A percentile compares a stretch with the other conserved stretches of the same genome.
phyloP scores from a whole-genome alignment of 768 basidiomycete species.

The Leccinellum rugosiceps region DNA sequence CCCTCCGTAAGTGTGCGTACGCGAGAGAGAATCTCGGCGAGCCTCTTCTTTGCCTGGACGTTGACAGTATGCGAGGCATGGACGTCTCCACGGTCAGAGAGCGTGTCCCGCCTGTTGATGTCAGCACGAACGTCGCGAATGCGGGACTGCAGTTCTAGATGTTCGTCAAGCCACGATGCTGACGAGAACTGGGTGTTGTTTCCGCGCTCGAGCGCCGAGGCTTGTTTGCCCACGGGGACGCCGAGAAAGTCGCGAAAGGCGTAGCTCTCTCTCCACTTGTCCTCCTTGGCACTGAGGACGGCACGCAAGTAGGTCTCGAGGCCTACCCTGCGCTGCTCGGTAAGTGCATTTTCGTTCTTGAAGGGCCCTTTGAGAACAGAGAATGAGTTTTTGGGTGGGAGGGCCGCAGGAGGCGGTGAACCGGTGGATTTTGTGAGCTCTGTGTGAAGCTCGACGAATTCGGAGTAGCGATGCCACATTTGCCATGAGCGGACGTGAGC shows the following conservation, averaged over 20 bases:
- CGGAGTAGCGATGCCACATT: constrained; percentile 92
- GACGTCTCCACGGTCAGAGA: constrained; percentile 72
- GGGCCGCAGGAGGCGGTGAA: constrained; percentile 69
- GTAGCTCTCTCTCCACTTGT: constrained; percentile 75
- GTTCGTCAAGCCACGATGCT: constrained; percentile 88
- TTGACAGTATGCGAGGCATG: constrained; percentile 73
- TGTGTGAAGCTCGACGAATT: constrained; percentile 84
- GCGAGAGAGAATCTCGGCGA: constrained; percentile 74
- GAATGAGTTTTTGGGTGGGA: constrained; percentile 84
- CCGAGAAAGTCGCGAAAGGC: constrained; percentile 87
- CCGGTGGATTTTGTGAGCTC: constrained; percentile 80
- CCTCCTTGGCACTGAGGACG: constrained; percentile 78
- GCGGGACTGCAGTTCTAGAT: constrained; percentile 69
- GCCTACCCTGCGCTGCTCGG: constrained; percentile 74
- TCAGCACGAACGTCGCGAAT: constrained; percentile 82
- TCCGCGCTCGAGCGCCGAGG: constrained; percentile 23
- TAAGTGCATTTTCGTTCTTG: constrained; percentile 49
- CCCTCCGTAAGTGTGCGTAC: constrained; percentile 69
- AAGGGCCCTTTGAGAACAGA: constrained; percentile 58
- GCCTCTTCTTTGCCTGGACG: constrained; percentile 81
- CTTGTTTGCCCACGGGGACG: constrained; percentile 64
- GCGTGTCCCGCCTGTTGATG: constrained; percentile 83
- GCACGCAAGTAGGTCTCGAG: constrained; percentile 85
- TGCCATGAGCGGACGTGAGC: constrained; percentile 91
- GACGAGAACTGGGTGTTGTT: constrained; percentile 57